A percentile compares a stretch with the other conserved stretches of the same genome.
These are phyloP conservation scores for Leccinum variicolor DNA, from an alignment of 768 basidiomycete genomes.

Conservation along the genomic window DNA sequence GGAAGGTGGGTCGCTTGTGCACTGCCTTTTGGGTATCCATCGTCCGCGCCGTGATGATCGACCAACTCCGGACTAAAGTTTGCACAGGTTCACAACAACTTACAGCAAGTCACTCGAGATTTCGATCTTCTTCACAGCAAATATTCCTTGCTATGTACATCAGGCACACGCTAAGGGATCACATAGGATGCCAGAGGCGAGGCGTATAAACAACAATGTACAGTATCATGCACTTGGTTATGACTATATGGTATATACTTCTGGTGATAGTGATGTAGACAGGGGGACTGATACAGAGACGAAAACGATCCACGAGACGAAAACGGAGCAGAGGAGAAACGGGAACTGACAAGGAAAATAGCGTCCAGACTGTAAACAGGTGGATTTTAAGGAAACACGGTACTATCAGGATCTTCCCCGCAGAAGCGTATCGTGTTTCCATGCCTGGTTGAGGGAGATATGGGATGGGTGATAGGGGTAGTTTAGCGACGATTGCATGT, in stretches of 20 bases:
- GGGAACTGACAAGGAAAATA: background rate
- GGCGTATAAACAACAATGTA: slow-evolving; percentile 32
- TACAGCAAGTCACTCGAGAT: slow-evolving; percentile 7
- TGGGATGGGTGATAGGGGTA: slow-evolving; percentile 41
- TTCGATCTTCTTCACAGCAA: slow-evolving; percentile 10
- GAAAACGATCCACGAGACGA: slow-evolving; percentile 15
- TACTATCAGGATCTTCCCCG: slow-evolving; percentile 30
- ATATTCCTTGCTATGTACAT: slow-evolving; percentile 17
- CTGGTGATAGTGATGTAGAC: slow-evolving; percentile 24
- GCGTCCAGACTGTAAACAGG: background rate
- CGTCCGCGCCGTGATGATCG: slow-evolving; percentile 20
- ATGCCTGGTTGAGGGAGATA: slow-evolving; percentile 37
- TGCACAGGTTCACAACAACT: slow-evolving; percentile 1
- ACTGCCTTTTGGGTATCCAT: slow-evolving; percentile 19
- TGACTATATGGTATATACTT: slow-evolving; percentile 32
- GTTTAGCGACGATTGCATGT: slow-evolving; percentile 41
- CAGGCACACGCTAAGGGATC: slow-evolving; percentile 20
- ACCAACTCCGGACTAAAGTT: slow-evolving; percentile 2
- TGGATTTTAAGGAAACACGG: background rate
- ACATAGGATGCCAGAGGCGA: slow-evolving; percentile 9
- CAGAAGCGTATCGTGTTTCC: slow-evolving; percentile 47
- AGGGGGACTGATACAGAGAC: slow-evolving; percentile 22
- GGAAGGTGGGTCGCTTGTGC: slow-evolving; percentile 19
- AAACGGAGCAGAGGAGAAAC: slow-evolving; percentile 8
- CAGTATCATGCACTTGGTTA: slow-evolving; percentile 30